Evolutionary conservation across 805 yeast species (phyloP).

Genomic region (Metschnikowia anglica): DNA sequence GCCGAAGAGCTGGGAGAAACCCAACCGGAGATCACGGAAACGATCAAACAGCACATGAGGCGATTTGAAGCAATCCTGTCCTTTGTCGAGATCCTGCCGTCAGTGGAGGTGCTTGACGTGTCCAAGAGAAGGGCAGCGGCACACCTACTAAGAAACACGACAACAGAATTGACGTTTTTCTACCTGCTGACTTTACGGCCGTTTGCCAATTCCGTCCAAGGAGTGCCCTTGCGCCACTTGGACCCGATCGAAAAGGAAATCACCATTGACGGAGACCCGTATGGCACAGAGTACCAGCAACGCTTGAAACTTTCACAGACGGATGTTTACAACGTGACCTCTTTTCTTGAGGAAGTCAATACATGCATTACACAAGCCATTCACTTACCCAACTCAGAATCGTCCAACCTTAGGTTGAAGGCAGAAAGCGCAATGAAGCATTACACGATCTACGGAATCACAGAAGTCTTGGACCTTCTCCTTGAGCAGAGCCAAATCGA

Average conservation of each 20-base stretch:
- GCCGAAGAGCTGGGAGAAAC: constrained; percentile 19
- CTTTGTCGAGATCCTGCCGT: constrained; percentile 6
- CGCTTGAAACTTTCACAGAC: constrained; percentile 1
- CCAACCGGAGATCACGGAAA: constrained; percentile 5
- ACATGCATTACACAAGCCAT: constrained; percentile 3
- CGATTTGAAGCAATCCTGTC: constrained; percentile 7
- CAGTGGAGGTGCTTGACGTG: constrained; percentile 16
- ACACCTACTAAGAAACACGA: constrained; percentile 10
- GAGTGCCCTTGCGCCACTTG: constrained; percentile 16
- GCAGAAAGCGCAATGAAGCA: constrained; percentile 19
- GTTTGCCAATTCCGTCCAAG: constrained; percentile 16
- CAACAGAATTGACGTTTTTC: constrained; percentile 14
- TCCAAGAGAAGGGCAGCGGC: constrained; percentile 13
- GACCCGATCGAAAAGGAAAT: constrained; percentile 4
- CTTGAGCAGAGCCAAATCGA: constrained; percentile 3
- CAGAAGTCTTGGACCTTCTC: constrained; percentile 13
- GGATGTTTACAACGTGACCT: constrained; percentile 12
- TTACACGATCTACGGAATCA: constrained; percentile 16
- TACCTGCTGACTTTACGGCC: constrained; percentile 20
- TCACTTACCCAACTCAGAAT: constrained; percentile 8
- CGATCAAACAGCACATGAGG: constrained; percentile 10
- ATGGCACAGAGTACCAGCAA: constrained; percentile 18
- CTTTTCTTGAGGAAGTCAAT: constrained; percentile 7
- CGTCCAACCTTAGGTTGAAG: constrained; percentile 9
- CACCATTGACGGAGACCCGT: constrained; percentile 8